Evolutionary conservation across 805 yeast species (phyloP).

Genomic region (Sungouiozyma intestinalis): DNA sequence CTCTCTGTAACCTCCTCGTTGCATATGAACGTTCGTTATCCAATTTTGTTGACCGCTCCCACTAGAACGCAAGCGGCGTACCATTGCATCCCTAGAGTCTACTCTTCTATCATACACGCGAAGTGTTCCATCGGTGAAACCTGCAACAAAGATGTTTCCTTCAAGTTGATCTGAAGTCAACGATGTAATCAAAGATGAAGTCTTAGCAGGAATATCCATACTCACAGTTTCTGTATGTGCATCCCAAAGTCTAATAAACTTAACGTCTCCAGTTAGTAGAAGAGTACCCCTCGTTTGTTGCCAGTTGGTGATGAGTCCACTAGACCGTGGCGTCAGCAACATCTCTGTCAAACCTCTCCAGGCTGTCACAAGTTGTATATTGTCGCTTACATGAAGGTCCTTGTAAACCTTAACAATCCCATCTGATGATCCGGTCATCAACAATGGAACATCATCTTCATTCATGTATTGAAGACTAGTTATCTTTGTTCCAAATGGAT

Average conservation of each 20-base stretch:
- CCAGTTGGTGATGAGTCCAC: constrained; percentile 89
- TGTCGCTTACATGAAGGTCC: constrained; percentile 49
- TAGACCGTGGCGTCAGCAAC: constrained; percentile 65
- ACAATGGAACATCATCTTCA: constrained; percentile 82
- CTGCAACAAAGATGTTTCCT: constrained; percentile 82
- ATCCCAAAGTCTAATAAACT: constrained; percentile 89
- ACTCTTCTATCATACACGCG: constrained; percentile 86
- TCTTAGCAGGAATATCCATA: constrained; percentile 82
- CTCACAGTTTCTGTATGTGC: constrained; percentile 87
- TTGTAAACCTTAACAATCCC: constrained; percentile 86
- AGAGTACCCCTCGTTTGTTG: constrained; percentile 91
- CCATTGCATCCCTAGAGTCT: constrained; percentile 78
- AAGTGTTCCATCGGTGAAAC: constrained; percentile 82
- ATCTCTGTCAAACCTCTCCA: constrained; percentile 92
- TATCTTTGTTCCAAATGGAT: constrained; percentile 79
- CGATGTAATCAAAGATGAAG: constrained; percentile 78
- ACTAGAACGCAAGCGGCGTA: constrained; percentile 65
- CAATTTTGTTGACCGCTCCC: constrained; percentile 37
- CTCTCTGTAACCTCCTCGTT: constrained; percentile 91
- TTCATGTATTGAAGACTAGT: constrained; percentile 80
- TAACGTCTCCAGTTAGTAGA: constrained; percentile 89
- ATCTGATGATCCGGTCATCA: constrained; percentile 84
- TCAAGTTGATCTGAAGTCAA: constrained; percentile 93
- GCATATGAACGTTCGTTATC: constrained; percentile 80
- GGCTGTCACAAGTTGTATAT: constrained; percentile 60